Evolutionary conservation across 1,139 yeast species (phyloP).

Genomic region (Geotrichum reessii): DNA sequence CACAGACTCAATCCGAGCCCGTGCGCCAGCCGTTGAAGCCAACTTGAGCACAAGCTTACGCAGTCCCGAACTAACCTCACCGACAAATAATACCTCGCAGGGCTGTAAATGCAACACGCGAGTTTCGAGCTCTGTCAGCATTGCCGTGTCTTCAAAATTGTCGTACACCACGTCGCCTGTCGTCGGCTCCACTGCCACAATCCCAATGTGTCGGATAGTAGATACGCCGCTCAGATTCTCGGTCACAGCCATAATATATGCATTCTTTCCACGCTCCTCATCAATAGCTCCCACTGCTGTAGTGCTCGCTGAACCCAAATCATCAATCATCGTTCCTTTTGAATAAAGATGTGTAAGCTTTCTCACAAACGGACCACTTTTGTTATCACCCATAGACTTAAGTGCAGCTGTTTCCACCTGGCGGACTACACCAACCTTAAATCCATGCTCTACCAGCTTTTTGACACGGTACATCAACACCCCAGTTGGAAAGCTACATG

Average conservation of each 20-base stretch:
- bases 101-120: conserved; percentile 70
- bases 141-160: conserved; percentile 50
- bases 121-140: conserved; percentile 62
- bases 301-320: conserved; percentile 25
- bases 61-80: conserved; percentile 37
- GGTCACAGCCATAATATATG: conserved; percentile 13
- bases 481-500: conserved; percentile 77
- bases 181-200: conserved; percentile 68
- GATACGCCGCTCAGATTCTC: conserved; percentile 15
- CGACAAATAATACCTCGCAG: conserved; percentile 55
- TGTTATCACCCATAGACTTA: conserved; percentile 46
- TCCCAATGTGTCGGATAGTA: conserved; percentile 32
- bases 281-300: not conserved
- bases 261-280: conserved; percentile 24
- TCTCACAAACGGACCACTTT: conserved; percentile 57
- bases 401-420: conserved; percentile 80
- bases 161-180: conserved; percentile 79
- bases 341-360: conserved; percentile 70
- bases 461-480: conserved; percentile 70
- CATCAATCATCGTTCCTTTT: conserved; percentile 75
- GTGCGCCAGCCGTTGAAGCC: not conserved
- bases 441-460: conserved; percentile 33
- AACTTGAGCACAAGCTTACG: conserved; percentile 27
- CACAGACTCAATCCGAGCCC: conserved; percentile 16
- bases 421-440: conserved; percentile 78